Evolutionary conservation across 768 basidiomycete genomes (phyloP).

Genomic region (Boletales sp.): DNA sequence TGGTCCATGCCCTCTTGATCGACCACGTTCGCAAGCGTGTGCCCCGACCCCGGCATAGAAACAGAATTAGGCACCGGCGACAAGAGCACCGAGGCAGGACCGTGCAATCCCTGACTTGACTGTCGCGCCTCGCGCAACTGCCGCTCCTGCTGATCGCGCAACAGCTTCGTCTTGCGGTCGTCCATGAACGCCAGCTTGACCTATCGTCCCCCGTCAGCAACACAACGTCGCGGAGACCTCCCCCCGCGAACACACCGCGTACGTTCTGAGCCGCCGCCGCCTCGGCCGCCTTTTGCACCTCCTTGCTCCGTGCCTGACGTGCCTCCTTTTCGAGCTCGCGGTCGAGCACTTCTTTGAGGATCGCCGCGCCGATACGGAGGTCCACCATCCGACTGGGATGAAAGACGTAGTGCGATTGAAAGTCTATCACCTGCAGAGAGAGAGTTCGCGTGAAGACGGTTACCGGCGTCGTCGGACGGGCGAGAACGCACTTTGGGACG

Average conservation of each 20-base stretch:
- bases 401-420: slow-evolving; percentile 73
- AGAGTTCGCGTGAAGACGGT: too few species aligned
- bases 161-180: slow-evolving; percentile 58
- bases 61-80: not conserved
- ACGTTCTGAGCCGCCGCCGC: slow-evolving; percentile 58
- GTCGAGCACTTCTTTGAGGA: slow-evolving; percentile 61
- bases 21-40: slow-evolving; percentile 8
- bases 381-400: slow-evolving; percentile 49
- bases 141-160: slow-evolving; percentile 58
- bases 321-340: slow-evolving; percentile 48
- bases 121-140: slow-evolving; percentile 43
- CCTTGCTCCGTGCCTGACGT: slow-evolving; percentile 39
- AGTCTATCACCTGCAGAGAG: slow-evolving; percentile 52
- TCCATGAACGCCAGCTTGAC: slow-evolving; percentile 79
- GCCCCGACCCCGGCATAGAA: slow-evolving; percentile 27
- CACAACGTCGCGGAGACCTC: too few species aligned
- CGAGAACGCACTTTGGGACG: slow-evolving; percentile 49
- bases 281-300: slow-evolving; percentile 56
- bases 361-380: slow-evolving; percentile 58
- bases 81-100: not conserved
- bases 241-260: not conserved
- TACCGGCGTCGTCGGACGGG: too few species aligned
- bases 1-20: slow-evolving; percentile 11
- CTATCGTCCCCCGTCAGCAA: slow-evolving; percentile 32
- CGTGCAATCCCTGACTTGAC: slow-evolving; percentile 10